Percentiles rank a stretch among this genome's conserved stretches.
These are phyloP conservation scores for Blepharisma stoltei DNA, from an alignment of 73 alveolate species.

Conservation along the genomic window DNA sequence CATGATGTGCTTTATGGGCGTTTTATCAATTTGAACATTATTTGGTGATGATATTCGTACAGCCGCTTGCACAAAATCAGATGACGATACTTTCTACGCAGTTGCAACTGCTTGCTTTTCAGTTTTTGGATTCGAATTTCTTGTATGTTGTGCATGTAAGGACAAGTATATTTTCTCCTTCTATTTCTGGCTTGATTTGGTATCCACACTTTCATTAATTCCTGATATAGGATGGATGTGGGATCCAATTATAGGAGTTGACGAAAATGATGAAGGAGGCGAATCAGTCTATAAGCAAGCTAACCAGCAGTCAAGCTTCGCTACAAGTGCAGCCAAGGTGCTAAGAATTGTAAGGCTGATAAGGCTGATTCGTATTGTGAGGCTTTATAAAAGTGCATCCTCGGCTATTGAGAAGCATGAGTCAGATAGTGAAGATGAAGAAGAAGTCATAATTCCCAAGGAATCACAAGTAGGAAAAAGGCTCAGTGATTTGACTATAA, in stretches of 20 bases:
- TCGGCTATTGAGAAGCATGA: neutral
- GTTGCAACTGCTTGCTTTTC: neutral
- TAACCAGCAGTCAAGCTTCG: neutral
- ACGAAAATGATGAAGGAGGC: neutral
- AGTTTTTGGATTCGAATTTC: neutral
- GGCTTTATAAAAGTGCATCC: conserved; percentile 36
- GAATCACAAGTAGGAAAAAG: conserved; percentile 91
- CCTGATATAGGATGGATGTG: conserved; percentile 43
- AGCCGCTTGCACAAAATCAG: neutral
- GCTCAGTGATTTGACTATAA: conserved; percentile 79
- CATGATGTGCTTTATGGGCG: too few relatives aligned
- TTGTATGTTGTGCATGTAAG: conserved; percentile 15
- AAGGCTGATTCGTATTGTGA: conserved; percentile 52
- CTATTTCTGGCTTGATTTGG: conserved; percentile 71
- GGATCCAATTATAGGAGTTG: neutral
- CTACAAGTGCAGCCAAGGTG: neutral
- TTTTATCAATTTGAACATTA: neutral
- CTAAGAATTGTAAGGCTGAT: conserved; percentile 44
- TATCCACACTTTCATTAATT: conserved; percentile 65
- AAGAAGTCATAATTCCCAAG: conserved; percentile 14
- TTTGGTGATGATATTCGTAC: neutral
- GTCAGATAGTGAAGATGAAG: neutral
- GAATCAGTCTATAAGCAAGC: conserved; percentile 21
- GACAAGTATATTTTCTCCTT: conserved; percentile 47
- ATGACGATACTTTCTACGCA: neutral